Conservation (phyloP, 2,329 filamentous ascomycete species). For the Trichoderma harzianum region DNA sequence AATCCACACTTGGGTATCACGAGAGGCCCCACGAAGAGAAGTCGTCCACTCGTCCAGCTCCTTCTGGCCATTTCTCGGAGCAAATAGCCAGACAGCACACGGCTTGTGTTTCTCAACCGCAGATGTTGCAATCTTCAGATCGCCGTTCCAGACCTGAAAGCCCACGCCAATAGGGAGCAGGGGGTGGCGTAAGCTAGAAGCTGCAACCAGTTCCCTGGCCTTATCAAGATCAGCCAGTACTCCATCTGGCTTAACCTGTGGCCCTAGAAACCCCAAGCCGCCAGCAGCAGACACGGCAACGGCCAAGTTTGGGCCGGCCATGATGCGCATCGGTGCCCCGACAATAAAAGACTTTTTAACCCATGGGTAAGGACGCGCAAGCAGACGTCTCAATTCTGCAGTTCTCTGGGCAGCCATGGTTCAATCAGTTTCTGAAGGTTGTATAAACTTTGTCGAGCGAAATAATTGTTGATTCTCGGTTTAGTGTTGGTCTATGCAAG, state of each 20-base stretch:
- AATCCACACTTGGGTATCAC: slow-evolving; percentile 48
- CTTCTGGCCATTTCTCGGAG: slow-evolving; percentile 35
- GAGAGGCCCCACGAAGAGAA: slow-evolving; percentile 38
- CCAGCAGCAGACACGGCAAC: slow-evolving; percentile 67
- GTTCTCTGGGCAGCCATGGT: slow-evolving; percentile 11
- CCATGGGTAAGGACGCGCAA: slow-evolving; percentile 28
- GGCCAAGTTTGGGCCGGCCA: slow-evolving; percentile 54
- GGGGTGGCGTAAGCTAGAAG: slow-evolving; percentile 15
- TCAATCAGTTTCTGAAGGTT: neutral
- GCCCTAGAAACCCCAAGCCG: slow-evolving; percentile 55
- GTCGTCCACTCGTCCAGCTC: slow-evolving; percentile 44
- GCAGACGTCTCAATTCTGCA: neutral
- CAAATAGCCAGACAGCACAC: slow-evolving; percentile 48
- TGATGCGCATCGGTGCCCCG: slow-evolving; percentile 66
- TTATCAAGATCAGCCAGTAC: slow-evolving; percentile 31
- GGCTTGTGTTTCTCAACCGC: slow-evolving; percentile 33
- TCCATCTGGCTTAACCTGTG: slow-evolving; percentile 34
- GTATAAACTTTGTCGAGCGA: neutral
- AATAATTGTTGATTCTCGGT: neutral
- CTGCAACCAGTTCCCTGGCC: slow-evolving; percentile 25
- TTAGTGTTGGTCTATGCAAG: neutral
- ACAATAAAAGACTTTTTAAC: slow-evolving; percentile 49
- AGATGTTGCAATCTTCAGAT: slow-evolving; percentile 31
- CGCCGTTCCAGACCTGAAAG: slow-evolving; percentile 44
- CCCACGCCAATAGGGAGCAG: slow-evolving; percentile 43